Percentiles rank a stretch among this genome's conserved stretches.
phyloP scores from a whole-genome alignment of 768 basidiomycete genomes.

The Coprinopsis strossmayeri region DNA sequence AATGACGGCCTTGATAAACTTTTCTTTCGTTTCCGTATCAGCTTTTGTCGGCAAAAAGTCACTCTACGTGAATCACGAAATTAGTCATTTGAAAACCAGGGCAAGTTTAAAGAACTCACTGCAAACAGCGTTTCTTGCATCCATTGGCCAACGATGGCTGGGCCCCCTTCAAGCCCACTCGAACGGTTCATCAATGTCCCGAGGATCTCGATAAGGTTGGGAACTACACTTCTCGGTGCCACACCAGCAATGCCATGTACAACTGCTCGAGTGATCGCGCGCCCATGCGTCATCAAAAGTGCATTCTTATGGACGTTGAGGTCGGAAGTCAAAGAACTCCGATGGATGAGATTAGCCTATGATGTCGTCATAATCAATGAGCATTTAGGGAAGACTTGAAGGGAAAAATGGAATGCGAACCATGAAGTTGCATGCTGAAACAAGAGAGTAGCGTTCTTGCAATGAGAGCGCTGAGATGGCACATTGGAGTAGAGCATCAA shows the following conservation, averaged over 20 bases:
- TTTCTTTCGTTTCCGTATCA: conserved; percentile 66
- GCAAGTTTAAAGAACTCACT: conserved; percentile 25
- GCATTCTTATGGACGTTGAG: conserved; percentile 42
- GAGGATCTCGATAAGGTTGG: conserved; percentile 80
- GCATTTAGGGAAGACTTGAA: background rate
- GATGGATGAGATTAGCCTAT: conserved; percentile 60
- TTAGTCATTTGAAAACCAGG: background rate
- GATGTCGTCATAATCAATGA: background rate
- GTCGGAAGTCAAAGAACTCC: conserved; percentile 57
- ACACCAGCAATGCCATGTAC: conserved; percentile 78
- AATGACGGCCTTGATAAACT: conserved; percentile 65
- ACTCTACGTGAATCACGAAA: conserved; percentile 33
- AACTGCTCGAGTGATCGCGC: conserved; percentile 62
- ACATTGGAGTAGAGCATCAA: conserved; percentile 66
- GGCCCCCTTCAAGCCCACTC: conserved; percentile 23
- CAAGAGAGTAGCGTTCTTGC: conserved; percentile 83
- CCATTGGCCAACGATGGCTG: conserved; percentile 49
- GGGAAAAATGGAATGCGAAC: conserved; percentile 35
- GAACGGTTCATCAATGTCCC: conserved; percentile 54
- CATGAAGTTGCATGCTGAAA: conserved; percentile 75
- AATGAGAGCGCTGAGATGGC: conserved; percentile 59
- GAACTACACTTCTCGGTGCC: conserved; percentile 76
- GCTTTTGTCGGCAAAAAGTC: conserved; percentile 74
- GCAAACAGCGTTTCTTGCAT: conserved; percentile 64
- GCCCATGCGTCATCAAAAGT: conserved; percentile 49